phyloP scores from a whole-genome alignment of 805 yeast genomes.

The Barnettozyma sucrosica region DNA sequence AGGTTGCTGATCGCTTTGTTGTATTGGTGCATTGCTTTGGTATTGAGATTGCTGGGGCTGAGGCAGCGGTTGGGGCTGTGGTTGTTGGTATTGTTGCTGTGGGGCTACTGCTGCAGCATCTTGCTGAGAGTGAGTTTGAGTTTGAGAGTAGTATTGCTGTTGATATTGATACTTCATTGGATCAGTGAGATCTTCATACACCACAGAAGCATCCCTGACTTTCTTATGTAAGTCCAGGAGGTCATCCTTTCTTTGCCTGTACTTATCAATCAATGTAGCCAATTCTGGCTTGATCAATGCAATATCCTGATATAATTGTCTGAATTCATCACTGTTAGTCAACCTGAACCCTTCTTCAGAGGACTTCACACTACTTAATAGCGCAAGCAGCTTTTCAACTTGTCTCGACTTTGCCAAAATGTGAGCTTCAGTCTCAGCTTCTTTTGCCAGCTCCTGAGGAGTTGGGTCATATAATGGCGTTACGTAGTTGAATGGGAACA shows the following conservation, averaged over 20 bases:
- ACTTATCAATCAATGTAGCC: constrained; percentile 70
- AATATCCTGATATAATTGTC: constrained; percentile 64
- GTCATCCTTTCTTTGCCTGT: constrained; percentile 73
- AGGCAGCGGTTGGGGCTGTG: constrained; percentile 29
- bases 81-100: constrained; percentile 18
- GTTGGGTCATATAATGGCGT: constrained; percentile 67
- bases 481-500: constrained; percentile 91
- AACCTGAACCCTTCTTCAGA: constrained; percentile 29
- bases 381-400: constrained; percentile 63
- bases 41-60: constrained; percentile 36
- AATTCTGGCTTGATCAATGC: constrained; percentile 70
- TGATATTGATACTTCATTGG: constrained; percentile 26
- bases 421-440: constrained; percentile 43
- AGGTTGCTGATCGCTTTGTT: constrained; percentile 2
- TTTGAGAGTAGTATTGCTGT: constrained; percentile 7
- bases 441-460: constrained; percentile 49
- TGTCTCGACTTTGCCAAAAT: constrained; percentile 51
- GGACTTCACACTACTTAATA: constrained; percentile 36
- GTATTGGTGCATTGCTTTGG: constrained; percentile 29
- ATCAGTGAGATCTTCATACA: constrained; percentile 67
- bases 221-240: constrained; percentile 64
- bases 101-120: background rate
- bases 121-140: background rate
- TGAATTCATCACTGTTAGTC: constrained; percentile 60
- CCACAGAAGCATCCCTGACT: constrained; percentile 58